Conservation (phyloP, 2,329 filamentous ascomycete species). For the Calonectria leucothoes region DNA sequence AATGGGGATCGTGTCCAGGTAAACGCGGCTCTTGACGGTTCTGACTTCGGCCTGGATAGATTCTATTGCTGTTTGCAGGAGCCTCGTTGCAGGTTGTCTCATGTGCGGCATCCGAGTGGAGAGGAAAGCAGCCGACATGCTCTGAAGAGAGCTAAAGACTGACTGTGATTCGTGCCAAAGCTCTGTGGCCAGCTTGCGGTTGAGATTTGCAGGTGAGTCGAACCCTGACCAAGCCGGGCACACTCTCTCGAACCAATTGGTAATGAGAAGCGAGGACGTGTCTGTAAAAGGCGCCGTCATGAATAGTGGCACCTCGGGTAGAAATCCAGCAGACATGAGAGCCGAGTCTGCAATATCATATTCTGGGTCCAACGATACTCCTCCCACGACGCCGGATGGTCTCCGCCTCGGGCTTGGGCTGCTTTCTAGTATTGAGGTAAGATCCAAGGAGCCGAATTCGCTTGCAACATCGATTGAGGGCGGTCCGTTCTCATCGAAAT, state of each 20-base stretch:
- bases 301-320: slow-evolving; percentile 26
- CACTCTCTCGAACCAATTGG: slow-evolving; percentile 54
- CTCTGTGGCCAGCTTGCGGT: slow-evolving; percentile 51
- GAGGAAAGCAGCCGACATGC: slow-evolving; percentile 54
- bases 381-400: not conserved
- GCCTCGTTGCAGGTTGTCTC: slow-evolving; percentile 46
- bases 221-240: slow-evolving; percentile 55
- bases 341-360: slow-evolving; percentile 6
- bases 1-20: slow-evolving; percentile 42
- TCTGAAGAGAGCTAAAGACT: slow-evolving; percentile 53
- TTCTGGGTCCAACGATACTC: not conserved
- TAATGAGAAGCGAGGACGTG: slow-evolving; percentile 48
- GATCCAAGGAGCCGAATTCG: not conserved
- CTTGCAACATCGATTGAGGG: not conserved
- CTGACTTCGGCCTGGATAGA: slow-evolving; percentile 50
- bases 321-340: slow-evolving; percentile 25
- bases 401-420: not conserved
- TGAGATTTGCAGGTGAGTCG: slow-evolving; percentile 52
- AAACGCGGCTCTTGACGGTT: slow-evolving; percentile 34
- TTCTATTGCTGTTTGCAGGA: slow-evolving; percentile 49
- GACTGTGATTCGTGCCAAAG: slow-evolving; percentile 51
- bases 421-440: not conserved
- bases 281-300: slow-evolving; percentile 41
- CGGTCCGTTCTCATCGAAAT: not conserved
- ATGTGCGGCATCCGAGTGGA: slow-evolving; percentile 50